Evolutionary conservation across 2,329 filamentous ascomycete genomes (phyloP).

Genomic region (Colletotrichum zoysiae): DNA sequence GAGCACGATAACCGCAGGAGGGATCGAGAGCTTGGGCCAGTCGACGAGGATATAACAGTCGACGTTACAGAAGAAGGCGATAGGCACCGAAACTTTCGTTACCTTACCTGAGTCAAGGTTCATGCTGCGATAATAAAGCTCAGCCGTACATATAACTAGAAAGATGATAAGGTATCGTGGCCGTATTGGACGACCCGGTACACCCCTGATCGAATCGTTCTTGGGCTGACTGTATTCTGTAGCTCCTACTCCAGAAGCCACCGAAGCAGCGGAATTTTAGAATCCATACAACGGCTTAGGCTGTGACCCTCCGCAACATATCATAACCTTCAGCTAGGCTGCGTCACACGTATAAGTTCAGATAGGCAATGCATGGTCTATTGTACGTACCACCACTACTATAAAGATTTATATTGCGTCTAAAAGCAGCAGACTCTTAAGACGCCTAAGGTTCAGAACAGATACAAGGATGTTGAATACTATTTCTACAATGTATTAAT

Average conservation of each 20-base stretch:
- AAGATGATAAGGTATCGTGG: too few relatives aligned
- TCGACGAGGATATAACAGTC: too few relatives aligned
- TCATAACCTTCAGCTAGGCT: slow-evolving; percentile 5
- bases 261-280: slow-evolving; percentile 5
- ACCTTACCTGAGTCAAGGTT: too few relatives aligned
- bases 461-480: slow-evolving; percentile 40
- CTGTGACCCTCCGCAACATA: neutral
- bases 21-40: too few relatives aligned
- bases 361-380: slow-evolving; percentile 5
- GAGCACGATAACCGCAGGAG: too few relatives aligned
- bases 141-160: too few relatives aligned
- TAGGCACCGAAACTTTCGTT: too few relatives aligned
- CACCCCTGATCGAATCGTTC: neutral
- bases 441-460: slow-evolving; percentile 34
- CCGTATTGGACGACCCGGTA: too few relatives aligned
- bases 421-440: slow-evolving; percentile 11
- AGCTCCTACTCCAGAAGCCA: slow-evolving; percentile 23
- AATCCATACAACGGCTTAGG: slow-evolving; percentile 16
- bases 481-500: slow-evolving; percentile 20
- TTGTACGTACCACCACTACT: neutral
- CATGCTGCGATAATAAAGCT: too few relatives aligned
- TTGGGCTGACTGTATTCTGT: slow-evolving; percentile 11
- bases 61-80: too few relatives aligned
- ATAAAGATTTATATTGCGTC: slow-evolving; percentile 22
- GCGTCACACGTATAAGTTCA: slow-evolving; percentile 6